Evolutionary conservation across 2,329 filamentous ascomycete species (phyloP).

Genomic region (Shiraia bambusicola): DNA sequence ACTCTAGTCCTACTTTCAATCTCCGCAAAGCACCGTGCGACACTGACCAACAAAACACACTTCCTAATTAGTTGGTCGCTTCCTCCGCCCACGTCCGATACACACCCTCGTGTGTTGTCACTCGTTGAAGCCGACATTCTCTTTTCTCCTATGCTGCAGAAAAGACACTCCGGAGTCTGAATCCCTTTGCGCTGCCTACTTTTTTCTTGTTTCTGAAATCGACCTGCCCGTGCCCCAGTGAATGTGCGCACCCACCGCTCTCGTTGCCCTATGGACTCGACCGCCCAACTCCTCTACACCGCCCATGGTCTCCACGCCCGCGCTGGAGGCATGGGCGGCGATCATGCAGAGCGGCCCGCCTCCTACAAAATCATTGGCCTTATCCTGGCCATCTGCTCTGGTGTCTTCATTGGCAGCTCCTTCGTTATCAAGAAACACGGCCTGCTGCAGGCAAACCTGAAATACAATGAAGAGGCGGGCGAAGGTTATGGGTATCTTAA

Average conservation of each 20-base stretch:
- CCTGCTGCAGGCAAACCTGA: constrained; percentile 86
- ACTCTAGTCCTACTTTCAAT: not conserved
- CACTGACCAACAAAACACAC: constrained; percentile 19
- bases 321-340: constrained; percentile 40
- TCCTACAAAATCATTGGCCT: constrained; percentile 87
- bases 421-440: constrained; percentile 96
- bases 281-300: constrained; percentile 42
- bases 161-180: constrained; percentile 6
- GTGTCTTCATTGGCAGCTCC: constrained; percentile 88
- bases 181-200: constrained; percentile 1
- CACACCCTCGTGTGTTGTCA: constrained; percentile 9
- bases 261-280: constrained; percentile 46
- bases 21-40: constrained; percentile 13
- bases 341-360: constrained; percentile 49
- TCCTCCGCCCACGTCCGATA: constrained; percentile 10
- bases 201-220: constrained; percentile 1
- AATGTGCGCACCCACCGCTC: constrained; percentile 13
- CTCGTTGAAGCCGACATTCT: not conserved
- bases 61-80: constrained; percentile 20
- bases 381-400: constrained; percentile 79
- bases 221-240: constrained; percentile 17
- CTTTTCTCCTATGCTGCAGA: constrained; percentile 16
- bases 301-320: constrained; percentile 50
- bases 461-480: constrained; percentile 93
- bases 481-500: constrained; percentile 98